Conservation (phyloP, 345 rosid species). For the Euphorbia lathyris region DNA sequence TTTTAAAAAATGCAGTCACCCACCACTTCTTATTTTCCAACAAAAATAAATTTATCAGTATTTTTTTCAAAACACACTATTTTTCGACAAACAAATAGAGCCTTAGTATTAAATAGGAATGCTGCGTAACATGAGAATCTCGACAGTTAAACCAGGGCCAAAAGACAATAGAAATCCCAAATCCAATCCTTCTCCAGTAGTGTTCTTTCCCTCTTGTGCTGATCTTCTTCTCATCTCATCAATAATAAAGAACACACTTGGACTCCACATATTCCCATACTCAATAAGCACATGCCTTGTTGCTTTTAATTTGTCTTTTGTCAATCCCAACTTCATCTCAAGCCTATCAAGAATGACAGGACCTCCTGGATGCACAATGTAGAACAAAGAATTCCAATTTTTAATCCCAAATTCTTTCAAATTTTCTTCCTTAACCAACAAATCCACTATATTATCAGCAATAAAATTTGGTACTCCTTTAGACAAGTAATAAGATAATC, state of each 20-base stretch:
- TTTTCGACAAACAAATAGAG: no score
- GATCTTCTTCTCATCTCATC: constrained; percentile 73
- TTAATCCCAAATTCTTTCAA: no score
- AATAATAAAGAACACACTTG: constrained; percentile 56
- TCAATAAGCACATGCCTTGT: no score
- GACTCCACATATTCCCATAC: no score
- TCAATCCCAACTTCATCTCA: constrained; percentile 47
- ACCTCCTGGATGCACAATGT: no score
- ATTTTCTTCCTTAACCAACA: no score
- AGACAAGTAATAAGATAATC: constrained; percentile 23
- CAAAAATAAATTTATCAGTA: no score
- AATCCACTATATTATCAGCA: constrained; percentile 54
- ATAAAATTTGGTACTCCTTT: background rate
- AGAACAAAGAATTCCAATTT: no score
- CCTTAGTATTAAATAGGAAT: background rate
- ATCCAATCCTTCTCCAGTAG: constrained; percentile 74
- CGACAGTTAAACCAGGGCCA: constrained; percentile 74
- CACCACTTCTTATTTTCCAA: no score
- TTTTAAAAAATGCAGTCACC: no score
- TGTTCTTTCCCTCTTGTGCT: constrained; percentile 36
- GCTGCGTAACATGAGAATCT: constrained; percentile 66
- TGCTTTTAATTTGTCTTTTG: no score
- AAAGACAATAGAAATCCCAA: constrained; percentile 78
- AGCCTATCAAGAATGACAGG: constrained; percentile 57
- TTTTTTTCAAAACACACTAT: no score